Conservation (phyloP, 805 yeast species). For the Saccharomycopsis sp. region DNA sequence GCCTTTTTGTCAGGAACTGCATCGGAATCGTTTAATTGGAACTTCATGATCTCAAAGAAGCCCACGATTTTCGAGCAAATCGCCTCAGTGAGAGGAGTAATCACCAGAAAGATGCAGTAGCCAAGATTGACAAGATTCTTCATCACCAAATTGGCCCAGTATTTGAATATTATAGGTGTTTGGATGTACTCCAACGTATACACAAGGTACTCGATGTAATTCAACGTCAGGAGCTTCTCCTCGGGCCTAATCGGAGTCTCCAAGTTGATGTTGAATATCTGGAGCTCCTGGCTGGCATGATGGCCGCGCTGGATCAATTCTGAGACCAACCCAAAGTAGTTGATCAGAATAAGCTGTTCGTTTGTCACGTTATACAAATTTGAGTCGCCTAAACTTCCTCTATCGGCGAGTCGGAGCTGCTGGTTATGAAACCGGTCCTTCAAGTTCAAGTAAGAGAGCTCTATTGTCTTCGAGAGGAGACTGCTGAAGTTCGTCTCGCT, state of each 20-base stretch:
- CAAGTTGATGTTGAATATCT: slow-evolving; percentile 7
- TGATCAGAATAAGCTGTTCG: background rate
- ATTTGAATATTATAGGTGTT: slow-evolving; percentile 37
- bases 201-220: slow-evolving; percentile 38
- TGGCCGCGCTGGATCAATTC: slow-evolving; percentile 10
- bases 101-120: slow-evolving; percentile 47
- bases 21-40: slow-evolving; percentile 17
- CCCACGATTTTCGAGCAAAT: slow-evolving; percentile 35
- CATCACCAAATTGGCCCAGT: slow-evolving; percentile 45
- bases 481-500: slow-evolving; percentile 46
- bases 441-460: slow-evolving; percentile 25
- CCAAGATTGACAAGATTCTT: slow-evolving; percentile 45
- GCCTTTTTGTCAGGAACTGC: slow-evolving; percentile 18
- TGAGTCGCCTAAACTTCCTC: background rate
- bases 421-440: background rate
- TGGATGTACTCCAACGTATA: slow-evolving; percentile 42
- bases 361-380: background rate
- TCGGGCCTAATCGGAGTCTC: slow-evolving; percentile 11
- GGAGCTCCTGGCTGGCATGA: slow-evolving; percentile 10
- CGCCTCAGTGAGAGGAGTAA: slow-evolving; percentile 48
- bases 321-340: slow-evolving; percentile 12
- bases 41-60: slow-evolving; percentile 29
- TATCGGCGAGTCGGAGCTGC: background rate
- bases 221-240: background rate
- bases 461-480: slow-evolving; percentile 37